These are phyloP conservation scores for Cenchrus americanus DNA, from an alignment of 176 grass and related monocot genomes.

Conservation along the genomic window DNA sequence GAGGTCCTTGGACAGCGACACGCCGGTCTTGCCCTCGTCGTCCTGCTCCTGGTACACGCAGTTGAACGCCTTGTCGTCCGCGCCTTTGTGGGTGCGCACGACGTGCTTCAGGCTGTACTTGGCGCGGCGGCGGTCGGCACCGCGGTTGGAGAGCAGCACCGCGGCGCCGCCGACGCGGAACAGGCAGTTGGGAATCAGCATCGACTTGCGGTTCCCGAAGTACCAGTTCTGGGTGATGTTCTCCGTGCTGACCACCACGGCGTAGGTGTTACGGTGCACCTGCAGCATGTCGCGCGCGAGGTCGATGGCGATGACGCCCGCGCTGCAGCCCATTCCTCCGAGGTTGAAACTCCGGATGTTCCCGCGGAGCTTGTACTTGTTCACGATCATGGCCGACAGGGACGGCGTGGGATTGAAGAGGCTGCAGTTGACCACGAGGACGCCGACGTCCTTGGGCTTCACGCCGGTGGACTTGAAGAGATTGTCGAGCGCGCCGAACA, in stretches of 20 bases:
- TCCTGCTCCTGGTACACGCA: constrained; percentile 95
- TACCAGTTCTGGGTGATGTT: constrained; percentile 99
- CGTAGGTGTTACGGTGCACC: constrained; percentile 73
- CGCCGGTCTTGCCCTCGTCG: constrained; percentile 67
- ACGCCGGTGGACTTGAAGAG: constrained; percentile 69
- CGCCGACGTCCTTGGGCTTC: constrained; percentile 76
- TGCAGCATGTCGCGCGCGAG: constrained; percentile 81
- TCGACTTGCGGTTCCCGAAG: constrained; percentile 85
- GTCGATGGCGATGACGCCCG: constrained; percentile 78
- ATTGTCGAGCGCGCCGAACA: constrained; percentile 75
- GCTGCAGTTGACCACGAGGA: constrained; percentile 93
- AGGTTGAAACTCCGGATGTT: constrained; percentile 89
- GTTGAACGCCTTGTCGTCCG: constrained; percentile 79
- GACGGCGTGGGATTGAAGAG: constrained; percentile 91
- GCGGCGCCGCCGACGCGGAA: constrained; percentile 81
- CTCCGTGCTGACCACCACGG: constrained; percentile 87
- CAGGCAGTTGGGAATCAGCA: constrained; percentile 86
- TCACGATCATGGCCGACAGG: constrained; percentile 92
- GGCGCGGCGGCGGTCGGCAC: constrained; percentile 57
- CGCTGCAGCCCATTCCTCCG: constrained; percentile 93
- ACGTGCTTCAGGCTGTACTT: constrained; percentile 79
- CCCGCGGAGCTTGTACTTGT: constrained; percentile 83
- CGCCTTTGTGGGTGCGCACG: constrained; percentile 83
- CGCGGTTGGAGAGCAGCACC: constrained; percentile 77
- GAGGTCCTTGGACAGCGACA: constrained; percentile 82